Evolutionary conservation across 176 grass and related monocot genomes (phyloP), one percentile per base, ranked within the genome.

Genomic region (Carex scoparia): DNA sequence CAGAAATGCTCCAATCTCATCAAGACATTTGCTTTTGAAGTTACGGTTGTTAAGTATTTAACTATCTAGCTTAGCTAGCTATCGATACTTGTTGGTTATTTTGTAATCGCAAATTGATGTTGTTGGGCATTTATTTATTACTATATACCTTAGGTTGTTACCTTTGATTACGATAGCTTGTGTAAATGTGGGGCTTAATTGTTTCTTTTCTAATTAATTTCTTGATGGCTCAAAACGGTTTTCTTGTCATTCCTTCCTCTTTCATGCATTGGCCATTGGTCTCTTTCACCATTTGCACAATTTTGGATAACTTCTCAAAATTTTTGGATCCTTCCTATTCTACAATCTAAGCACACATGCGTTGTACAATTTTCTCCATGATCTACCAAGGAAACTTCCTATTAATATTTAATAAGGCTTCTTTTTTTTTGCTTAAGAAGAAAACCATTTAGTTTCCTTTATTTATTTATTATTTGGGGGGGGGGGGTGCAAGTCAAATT

Each of bases 221-320:
- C 11, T 80, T 60, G 56, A 82, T 86, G 84, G 59, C 19, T 65
- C 60, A 86, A 51, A 78, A 89, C 77, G 69, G 61, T 80, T 85
- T 84, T 80, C 85, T 85, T 92, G 73, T 86, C 62, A 78, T 83
- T 66, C 61, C 85, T 71, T 85, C 69, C 79, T 54, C 54, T 65
- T 79, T n/a, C 19, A 32, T 59, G n/a, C 76, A 92, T 85, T 87
- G 85, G 67, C 60, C 54, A 66, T 61, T 85, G n/a, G 49, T 68
- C 70, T 71, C 69, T 84, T 81, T 82, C 81, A 63, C 81, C 81
- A 65, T 51, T 68, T 63, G 44, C 38, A 83, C 81, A 83, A 83
- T 77, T 74, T 65, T 56, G 23, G 81, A 83, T 66, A 83, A 83
- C 42, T 83, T 46, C 44, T 49, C 37, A 16, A 32, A 46, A 13